These are phyloP conservation scores for Debaryomyces psychrophilus DNA, from an alignment of 1,139 yeast species.

Conservation along the genomic window DNA sequence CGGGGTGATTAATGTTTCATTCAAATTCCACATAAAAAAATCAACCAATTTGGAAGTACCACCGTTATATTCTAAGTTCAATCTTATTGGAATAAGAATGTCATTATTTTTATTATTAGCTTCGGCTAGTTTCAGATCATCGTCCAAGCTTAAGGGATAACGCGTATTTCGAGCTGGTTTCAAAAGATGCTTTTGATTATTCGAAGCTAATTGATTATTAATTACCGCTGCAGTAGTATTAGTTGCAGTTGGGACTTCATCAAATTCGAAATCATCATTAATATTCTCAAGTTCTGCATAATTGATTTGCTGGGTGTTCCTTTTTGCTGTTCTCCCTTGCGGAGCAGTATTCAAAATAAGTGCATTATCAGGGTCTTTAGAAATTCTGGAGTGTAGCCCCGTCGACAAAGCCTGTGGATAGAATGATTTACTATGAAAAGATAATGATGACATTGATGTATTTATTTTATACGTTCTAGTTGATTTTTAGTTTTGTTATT, in stretches of 20 bases:
- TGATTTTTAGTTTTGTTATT: not conserved
- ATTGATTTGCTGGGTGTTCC: conserved; percentile 72
- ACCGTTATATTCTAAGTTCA: conserved; percentile 71
- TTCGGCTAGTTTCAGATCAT: conserved; percentile 30
- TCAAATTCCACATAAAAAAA: conserved; percentile 86
- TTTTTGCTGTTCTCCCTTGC: conserved; percentile 74
- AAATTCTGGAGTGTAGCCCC: conserved; percentile 66
- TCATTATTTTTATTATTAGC: conserved; percentile 36
- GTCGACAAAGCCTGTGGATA: conserved; percentile 78
- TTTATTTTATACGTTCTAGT: conserved; percentile 2
- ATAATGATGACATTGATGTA: conserved; percentile 17
- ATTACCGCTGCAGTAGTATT: conserved; percentile 23
- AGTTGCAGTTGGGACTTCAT: conserved; percentile 47
- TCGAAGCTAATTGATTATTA: conserved; percentile 29
- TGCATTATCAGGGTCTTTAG: conserved; percentile 62
- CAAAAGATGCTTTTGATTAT: conserved; percentile 34
- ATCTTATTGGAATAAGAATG: conserved; percentile 74
- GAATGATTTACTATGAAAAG: conserved; percentile 28
- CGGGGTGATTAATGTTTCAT: conserved; percentile 79
- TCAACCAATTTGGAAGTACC: conserved; percentile 68
- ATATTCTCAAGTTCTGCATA: conserved; percentile 74
- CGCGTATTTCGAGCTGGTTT: conserved; percentile 41
- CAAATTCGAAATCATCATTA: conserved; percentile 70
- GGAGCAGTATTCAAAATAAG: conserved; percentile 70
- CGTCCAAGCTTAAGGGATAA: conserved; percentile 28